Base-by-base conservation (phyloP, 163 green algal genomes). In the Scenedesmus sp. region DNA sequence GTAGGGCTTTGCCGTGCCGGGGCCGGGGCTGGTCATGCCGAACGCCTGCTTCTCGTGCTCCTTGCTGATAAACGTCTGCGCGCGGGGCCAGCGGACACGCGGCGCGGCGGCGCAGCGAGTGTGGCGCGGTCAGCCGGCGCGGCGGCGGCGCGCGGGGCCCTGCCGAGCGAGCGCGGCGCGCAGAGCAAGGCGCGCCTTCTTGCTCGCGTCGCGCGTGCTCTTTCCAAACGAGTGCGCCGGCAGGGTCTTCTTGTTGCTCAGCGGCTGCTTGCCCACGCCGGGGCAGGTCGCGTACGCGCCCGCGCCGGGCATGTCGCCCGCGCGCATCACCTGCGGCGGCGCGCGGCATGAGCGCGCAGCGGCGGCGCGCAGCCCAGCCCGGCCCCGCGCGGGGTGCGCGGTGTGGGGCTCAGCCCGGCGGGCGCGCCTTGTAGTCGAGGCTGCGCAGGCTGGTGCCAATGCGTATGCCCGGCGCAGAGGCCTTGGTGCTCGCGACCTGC, bases 1-100 rank as follows among this genome's bases (percentile, higher is more conserved):
- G 36, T 84, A 74, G 4, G 60, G 74, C 26, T 85, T 53, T 20
- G 63, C 83, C 14, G 81, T 92, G n/a, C 76, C 75, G 34, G 89
- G 89, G 2, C 89, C 89, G 22, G 89, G 89, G 10, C 80, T 88
- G 73, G 69, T 79, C 57, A 82, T 70, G 11, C 89, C 86, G 42
- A 74, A 90, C 9, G 50, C 60, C 42, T 70, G 76, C 84, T 93
- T 93, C 58, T 92, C 89, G 48, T 93, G 89, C 67, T 93, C 89
- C 64, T 87, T 88, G 4, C 77, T 87, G 53, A 92, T 92, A 71
- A 93, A 92, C 15, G 86, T 85, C 85, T 87, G 77, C 31, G 65
- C 44, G 70, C 17, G 39, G 6, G 22, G n/a, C n/a, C n/a, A n/a
- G n/a, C n/a, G n/a, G n/a, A n/a, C n/a, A n/a, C n/a, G n/a, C n/a